Evolutionary conservation across 345 rosid genomes (phyloP).

Genomic region (Murraya paniculata): DNA sequence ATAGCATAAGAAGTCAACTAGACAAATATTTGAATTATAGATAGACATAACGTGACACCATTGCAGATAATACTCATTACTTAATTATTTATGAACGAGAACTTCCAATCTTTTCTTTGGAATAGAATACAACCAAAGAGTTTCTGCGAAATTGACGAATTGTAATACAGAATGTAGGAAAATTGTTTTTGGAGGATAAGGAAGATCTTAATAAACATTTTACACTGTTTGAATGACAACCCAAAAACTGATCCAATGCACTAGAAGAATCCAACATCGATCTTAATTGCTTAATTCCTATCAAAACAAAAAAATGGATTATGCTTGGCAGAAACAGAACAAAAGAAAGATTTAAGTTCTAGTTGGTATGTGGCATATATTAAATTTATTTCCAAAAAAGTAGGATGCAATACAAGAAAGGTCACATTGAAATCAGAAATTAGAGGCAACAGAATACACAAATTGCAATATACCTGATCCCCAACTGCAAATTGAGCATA

Average conservation of each 20-base stretch:
- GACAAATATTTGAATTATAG: not conserved
- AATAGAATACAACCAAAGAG: not conserved
- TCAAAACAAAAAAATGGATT: not conserved
- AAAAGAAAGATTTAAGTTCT: not conserved
- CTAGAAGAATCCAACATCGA: not conserved
- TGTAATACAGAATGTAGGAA: not conserved
- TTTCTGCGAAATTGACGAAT: not conserved
- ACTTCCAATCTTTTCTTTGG: not conserved
- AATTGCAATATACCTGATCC: constrained; percentile 64
- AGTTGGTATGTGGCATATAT: not conserved
- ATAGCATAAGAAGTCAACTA: not conserved
- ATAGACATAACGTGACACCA: not conserved
- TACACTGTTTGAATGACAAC: not conserved
- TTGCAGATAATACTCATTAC: not conserved
- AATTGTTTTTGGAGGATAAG: not conserved
- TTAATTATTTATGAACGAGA: not conserved
- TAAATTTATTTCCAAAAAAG: not conserved
- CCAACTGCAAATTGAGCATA: constrained; percentile 96
- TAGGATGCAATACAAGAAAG: not conserved
- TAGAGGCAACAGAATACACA: not conserved
- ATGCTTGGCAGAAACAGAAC: not conserved
- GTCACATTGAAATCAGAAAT: not conserved
- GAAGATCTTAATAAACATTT: not conserved
- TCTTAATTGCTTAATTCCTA: not conserved
- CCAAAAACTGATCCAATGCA: not conserved